phyloP scores from a whole-genome alignment of 2,329 filamentous ascomycete species.

The Penicillium rolfsii region DNA sequence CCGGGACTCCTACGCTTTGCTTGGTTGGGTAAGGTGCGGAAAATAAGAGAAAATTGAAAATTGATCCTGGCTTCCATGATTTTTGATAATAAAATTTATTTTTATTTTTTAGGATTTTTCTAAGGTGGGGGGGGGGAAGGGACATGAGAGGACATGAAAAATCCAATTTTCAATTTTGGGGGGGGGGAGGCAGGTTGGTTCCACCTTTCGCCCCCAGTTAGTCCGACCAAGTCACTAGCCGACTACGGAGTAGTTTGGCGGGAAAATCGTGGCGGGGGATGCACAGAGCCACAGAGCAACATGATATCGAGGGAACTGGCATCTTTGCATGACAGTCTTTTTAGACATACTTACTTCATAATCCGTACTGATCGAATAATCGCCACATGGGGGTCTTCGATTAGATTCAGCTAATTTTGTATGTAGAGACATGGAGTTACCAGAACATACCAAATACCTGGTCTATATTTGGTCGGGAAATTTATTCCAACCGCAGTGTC shows the following conservation, averaged over 20 bases:
- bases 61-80: background rate
- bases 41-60: slow-evolving; percentile 1
- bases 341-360: too few relatives aligned
- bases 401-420: background rate
- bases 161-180: slow-evolving; percentile 11
- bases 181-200: slow-evolving; percentile 2
- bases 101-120: background rate
- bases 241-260: slow-evolving; percentile 21
- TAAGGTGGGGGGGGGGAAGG: background rate
- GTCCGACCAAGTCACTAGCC: slow-evolving; percentile 15
- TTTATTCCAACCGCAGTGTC: background rate
- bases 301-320: slow-evolving; percentile 19
- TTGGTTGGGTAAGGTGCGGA: slow-evolving; percentile 3
- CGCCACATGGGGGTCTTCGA: too few relatives aligned
- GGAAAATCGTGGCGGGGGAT: slow-evolving; percentile 36
- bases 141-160: background rate
- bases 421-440: background rate
- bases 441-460: background rate
- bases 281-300: slow-evolving; percentile 26
- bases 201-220: slow-evolving; percentile 14
- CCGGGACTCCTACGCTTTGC: slow-evolving; percentile 15
- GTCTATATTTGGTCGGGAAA: background rate
- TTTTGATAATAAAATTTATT: background rate
- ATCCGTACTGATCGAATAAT: too few relatives aligned
- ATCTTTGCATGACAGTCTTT: too few relatives aligned